Base-by-base conservation (phyloP, 2,329 filamentous ascomycete species). In the Mollisiaceae sp. region DNA sequence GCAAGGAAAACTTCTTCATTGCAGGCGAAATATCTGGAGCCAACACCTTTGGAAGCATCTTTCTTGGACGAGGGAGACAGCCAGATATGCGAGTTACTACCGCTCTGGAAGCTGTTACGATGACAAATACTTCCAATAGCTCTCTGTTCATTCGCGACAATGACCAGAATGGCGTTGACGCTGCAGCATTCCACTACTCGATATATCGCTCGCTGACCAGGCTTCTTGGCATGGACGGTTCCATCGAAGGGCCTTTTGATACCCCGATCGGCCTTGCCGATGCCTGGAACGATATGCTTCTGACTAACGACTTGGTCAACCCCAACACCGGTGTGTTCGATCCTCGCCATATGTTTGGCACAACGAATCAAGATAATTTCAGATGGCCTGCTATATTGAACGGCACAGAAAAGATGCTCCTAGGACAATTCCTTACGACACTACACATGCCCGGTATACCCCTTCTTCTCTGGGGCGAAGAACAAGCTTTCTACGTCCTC, bases 241-340 rank as follows among this genome's bases (percentile, higher is more conserved):
- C 32, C 24, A 54, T 54, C 18, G 50, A 54, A 54, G 50, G 9
- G 14, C 50, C 27, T 35, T 54, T 2, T 18, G 50, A 54, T 35
- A 35, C 50, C 3, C 50, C 50, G 6, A 18, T 54, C 24, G 27
- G 27, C 3, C 50, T 54, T 11, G 50, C 32, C n/a, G 50, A 54
- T 35, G 50, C 50, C 18, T 54, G 50, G 50, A 54, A 54, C 18
- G 50, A 54, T 6, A 8, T 54, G 14, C 50, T 54, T 35, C 50
- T 54, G 3, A 54, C 50, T 12, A 54, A 54, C 14, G 50, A 54
- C 50, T 32, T 54, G 24, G 50, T 54, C 50, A 54, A 54, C 14
- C 50, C 50, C 22, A 54, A 54, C 24, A 54, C 50, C 32, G 50
- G 50, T 32, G 50, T 54, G 5, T 54, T 54, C 50, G 50, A 54